Base-by-base conservation (phyloP, 305 asterid genomes). In the Andrographis paniculata region DNA sequence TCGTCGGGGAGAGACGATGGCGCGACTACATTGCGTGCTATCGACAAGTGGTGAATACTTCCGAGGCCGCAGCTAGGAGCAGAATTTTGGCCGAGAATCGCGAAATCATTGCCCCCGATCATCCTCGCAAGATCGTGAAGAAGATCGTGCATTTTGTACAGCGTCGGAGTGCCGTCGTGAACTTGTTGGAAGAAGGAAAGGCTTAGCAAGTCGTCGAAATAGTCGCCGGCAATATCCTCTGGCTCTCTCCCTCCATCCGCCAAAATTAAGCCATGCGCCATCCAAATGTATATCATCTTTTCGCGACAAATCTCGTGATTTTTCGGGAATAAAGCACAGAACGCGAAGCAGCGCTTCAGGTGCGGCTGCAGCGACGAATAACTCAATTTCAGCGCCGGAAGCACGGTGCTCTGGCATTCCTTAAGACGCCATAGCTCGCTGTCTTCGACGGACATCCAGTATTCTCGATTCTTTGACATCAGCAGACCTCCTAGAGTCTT, bases 211-310 rank as follows among this genome's bases (percentile, higher is more conserved):
- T 61, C 61, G 14, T 27, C 48, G 17, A 67, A 67, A 53, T 67
- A 67, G 39, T 54, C 73, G 21, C 39, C 55, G 6, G 55, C 73
- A 9, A 53, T 56, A 53, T 63, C 64, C 44, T 67, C 73, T 10
- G 49, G 45, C 19, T 16, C 45, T 21, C 31, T 48, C 37, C 42
- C 59, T 30, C 55, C 69, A 33, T 42, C 35, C 48, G 61, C 23
- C 17, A 20, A 20, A 45, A 62, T 46, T 21, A 67, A 48, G 17
- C 59, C 65, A 17, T 62, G 50, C 5, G 73, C 69, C 52, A 67
- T 56, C 69, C 73, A 67, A 10, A 57, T 39, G 27, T 49, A 14
- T 14, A 67, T 53, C 31, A 56, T 9, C 39, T 42, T 67, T 9
- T 62, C 69, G 52, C 55, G 61, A 20, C 37, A 17, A 24, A 67